Conservation (phyloP, 768 basidiomycete species). For the Austroboletus festivus region DNA sequence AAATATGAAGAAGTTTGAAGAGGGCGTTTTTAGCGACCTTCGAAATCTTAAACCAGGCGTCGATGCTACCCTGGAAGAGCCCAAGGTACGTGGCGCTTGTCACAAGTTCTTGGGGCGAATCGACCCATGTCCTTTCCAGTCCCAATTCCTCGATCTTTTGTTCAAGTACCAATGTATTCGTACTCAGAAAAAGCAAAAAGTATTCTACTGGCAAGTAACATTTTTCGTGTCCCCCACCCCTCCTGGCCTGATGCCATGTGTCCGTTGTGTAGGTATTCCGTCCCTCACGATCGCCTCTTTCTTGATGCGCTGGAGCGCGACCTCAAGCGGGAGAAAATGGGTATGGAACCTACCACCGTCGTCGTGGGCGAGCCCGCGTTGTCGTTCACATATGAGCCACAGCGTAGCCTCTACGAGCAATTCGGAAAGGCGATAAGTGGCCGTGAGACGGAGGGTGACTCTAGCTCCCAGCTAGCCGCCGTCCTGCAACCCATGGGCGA, state of each 20-base stretch:
- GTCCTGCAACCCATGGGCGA: constrained; percentile 9
- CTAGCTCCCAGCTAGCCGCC: constrained; percentile 29
- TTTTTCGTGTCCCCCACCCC: background rate
- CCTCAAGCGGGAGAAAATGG: constrained; percentile 92
- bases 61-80: constrained; percentile 91
- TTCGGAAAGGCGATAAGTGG: constrained; percentile 51
- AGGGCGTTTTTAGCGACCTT: constrained; percentile 92
- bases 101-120: background rate
- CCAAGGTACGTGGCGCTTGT: constrained; percentile 62
- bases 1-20: constrained; percentile 97
- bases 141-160: constrained; percentile 86
- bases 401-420: constrained; percentile 84
- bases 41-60: constrained; percentile 91
- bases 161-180: constrained; percentile 97
- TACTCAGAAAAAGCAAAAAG: constrained; percentile 98
- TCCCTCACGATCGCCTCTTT: constrained; percentile 95
- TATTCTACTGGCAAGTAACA: constrained; percentile 91
- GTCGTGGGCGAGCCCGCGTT: constrained; percentile 77
- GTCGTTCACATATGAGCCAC: constrained; percentile 86
- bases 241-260: background rate
- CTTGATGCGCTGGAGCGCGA: constrained; percentile 95
- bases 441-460: constrained; percentile 35
- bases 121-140: constrained; percentile 42
- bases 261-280: constrained; percentile 71
- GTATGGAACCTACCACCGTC: constrained; percentile 78